phyloP scores from a whole-genome alignment of 1,139 yeast genomes.

The Saccharomyces hybrid region DNA sequence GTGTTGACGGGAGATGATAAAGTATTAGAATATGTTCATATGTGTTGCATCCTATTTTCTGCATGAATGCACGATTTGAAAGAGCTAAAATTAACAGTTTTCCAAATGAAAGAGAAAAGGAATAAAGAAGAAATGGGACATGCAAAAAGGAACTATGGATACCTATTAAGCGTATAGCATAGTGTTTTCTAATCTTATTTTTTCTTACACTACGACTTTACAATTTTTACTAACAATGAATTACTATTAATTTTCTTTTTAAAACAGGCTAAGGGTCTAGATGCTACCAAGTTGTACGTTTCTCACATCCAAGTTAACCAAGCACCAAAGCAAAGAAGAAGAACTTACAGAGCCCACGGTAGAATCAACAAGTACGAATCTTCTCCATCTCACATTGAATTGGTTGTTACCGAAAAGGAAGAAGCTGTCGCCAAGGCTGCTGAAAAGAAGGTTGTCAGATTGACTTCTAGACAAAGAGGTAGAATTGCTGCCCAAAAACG shows the following conservation, averaged over 20 bases:
- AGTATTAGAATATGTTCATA: not conserved
- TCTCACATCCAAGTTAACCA: constrained; percentile 99
- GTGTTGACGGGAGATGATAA: not conserved
- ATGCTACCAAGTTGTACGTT: constrained; percentile 83
- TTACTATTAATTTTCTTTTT: constrained; percentile 7
- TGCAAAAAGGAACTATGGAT: not conserved
- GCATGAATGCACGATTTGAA: not conserved
- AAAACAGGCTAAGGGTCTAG: constrained; percentile 83
- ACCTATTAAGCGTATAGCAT: not conserved
- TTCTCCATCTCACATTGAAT: constrained; percentile 97
- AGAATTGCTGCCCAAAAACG: constrained; percentile 82
- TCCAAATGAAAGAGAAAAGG: not conserved
- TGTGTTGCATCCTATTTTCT: not conserved
- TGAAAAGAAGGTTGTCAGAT: constrained; percentile 72
- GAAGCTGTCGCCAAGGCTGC: constrained; percentile 91
- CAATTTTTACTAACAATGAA: constrained; percentile 11
- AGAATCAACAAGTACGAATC: constrained; percentile 99
- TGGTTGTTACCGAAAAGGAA: constrained; percentile 89
- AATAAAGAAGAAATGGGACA: not conserved
- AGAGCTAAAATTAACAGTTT: not conserved
- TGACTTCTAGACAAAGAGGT: constrained; percentile 79
- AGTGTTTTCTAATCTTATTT: not conserved
- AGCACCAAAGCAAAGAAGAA: constrained; percentile 99
- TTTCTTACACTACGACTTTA: constrained; percentile 1
- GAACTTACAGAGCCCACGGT: constrained; percentile 99